These are phyloP conservation scores for Ophiorrhiza pumila DNA, from an alignment of 257 asterid genomes.

Conservation along the genomic window DNA sequence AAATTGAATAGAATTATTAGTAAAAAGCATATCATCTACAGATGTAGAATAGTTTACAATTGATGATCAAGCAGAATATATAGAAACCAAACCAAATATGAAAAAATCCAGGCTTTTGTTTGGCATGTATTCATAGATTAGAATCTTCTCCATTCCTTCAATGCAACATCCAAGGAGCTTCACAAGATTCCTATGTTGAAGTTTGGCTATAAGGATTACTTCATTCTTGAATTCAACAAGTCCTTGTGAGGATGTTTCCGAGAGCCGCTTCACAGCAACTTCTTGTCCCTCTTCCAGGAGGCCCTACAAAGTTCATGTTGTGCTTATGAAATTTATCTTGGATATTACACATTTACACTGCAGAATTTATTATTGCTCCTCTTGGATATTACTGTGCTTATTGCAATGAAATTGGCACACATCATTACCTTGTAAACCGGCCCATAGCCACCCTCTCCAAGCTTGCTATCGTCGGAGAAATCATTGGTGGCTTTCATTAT, in stretches of 20 bases:
- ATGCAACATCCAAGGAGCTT: constrained; percentile 35
- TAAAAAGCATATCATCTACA: not conserved
- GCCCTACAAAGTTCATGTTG: constrained; percentile 12
- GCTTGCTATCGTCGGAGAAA: constrained; percentile 25
- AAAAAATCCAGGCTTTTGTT: constrained; percentile 26
- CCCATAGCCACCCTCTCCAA: constrained; percentile 48
- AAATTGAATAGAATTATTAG: no score
- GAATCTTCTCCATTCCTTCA: constrained; percentile 27
- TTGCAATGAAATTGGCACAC: not conserved
- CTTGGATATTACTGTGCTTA: not conserved
- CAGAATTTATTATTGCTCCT: not conserved
- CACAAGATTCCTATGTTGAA: constrained; percentile 39
- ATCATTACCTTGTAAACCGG: constrained; percentile 33
- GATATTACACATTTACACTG: constrained; percentile 18
- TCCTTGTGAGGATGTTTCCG: constrained; percentile 30
- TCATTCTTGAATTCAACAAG: constrained; percentile 36
- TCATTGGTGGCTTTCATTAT: constrained; percentile 26
- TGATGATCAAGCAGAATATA: not conserved
- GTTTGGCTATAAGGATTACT: constrained; percentile 28
- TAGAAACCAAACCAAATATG: constrained; percentile 22
- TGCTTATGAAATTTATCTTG: not conserved
- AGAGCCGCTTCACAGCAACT: constrained; percentile 34
- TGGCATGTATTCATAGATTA: no score
- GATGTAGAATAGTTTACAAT: not conserved
- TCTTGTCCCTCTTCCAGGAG: constrained; percentile 27